These are phyloP conservation scores for Mentha longifolia DNA, from an alignment of 257 asterid genomes.

Conservation along the genomic window DNA sequence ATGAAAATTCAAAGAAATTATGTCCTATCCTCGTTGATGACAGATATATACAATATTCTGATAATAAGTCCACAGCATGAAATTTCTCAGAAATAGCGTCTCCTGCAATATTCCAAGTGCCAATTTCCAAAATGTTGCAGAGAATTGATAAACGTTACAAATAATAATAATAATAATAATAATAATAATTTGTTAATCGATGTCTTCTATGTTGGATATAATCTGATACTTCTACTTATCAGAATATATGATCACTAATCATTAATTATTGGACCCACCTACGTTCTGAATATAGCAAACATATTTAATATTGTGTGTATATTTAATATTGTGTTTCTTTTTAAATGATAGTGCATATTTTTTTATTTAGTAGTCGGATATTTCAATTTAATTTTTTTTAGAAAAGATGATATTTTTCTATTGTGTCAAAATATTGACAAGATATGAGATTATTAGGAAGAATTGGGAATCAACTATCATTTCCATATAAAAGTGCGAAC, in stretches of 20 bases:
- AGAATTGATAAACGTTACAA: background rate
- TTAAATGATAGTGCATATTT: too few species aligned
- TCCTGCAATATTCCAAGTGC: background rate
- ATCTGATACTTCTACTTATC: background rate
- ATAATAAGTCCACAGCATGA: conserved; percentile 10
- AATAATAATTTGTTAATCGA: background rate
- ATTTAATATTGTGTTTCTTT: too few species aligned
- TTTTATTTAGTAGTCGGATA: too few species aligned
- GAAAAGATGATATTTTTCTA: too few species aligned
- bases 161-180: too few species aligned
- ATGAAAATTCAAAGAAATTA: background rate
- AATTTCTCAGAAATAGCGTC: conserved; percentile 9
- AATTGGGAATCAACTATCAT: background rate
- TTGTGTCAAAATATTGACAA: too few species aligned
- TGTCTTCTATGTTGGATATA: background rate
- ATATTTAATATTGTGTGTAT: too few species aligned
- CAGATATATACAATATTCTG: background rate
- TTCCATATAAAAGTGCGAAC: too few species aligned
- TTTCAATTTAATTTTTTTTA: too few species aligned
- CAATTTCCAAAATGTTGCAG: conserved; percentile 1
- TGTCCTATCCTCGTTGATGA: background rate
- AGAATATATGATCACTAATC: background rate
- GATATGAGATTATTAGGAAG: too few species aligned
- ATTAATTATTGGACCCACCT: too few species aligned
- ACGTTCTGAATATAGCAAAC: too few species aligned